Evolutionary conservation across 1,284 basidiomycete genomes (phyloP), one percentile per base, ranked within the genome.

Genomic region (Athelia sp.): DNA sequence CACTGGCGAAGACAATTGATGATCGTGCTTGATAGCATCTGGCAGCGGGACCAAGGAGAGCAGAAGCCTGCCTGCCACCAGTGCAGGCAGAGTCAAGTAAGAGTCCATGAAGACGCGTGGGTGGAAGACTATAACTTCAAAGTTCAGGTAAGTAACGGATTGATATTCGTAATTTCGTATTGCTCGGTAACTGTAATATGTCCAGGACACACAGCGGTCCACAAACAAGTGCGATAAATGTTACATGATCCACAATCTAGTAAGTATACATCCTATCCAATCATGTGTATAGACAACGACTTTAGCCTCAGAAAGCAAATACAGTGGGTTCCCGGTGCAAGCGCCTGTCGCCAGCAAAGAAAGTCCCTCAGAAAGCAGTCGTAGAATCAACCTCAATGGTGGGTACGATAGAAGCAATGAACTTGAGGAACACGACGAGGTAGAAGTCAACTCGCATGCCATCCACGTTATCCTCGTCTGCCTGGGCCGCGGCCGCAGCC

Each of bases 401-500:
- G 21, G 94, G 94, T 50, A 93, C 90, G 65, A 93, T 93, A 43
- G 86, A 89, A 14, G 93, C 92, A 65, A 97, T 95, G 70, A 97
- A 97, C 77, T 97, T 98, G 74, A 97, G 81, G 80, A 97, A 96
- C 56, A 95, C 93, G 64, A 95, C 90, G 46, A 95, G 80, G 66
- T 96, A 96, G 66, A 93, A 93, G 68, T 98, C 94, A 47, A 98
- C 94, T 36, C 93, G 79, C 79, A 98, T 86, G 36, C 93, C 93
- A 58, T 90, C 87, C 13, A 86, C 70, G 43, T 87, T 84, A 32
- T 89, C 84, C 3, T 87, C 87, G 3, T 82, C 83, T 2, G 70
- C 71, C 26, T 63, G 64, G 4, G 58, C 58, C 0, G 60, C 73
- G 9, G 66, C 64, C 40, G 63, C 59, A 3, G 46, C 56, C 9